These are phyloP conservation scores for Podospora sp. DNA, from an alignment of 495 filamentous ascomycete genomes.

Conservation along the genomic window DNA sequence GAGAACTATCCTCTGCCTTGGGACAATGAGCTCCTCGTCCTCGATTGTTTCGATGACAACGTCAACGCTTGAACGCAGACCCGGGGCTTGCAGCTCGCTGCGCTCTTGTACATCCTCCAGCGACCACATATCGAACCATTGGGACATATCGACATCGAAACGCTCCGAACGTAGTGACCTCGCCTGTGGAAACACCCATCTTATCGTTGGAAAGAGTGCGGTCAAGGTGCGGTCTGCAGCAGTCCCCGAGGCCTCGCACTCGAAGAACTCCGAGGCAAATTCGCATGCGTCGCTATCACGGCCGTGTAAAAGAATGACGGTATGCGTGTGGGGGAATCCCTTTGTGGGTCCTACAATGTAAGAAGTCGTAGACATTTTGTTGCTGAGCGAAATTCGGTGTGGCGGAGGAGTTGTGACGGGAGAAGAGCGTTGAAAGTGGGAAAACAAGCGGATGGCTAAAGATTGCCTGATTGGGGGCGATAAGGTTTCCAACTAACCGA, in stretches of 20 bases:
- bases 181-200: slow-evolving; percentile 23
- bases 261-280: slow-evolving; percentile 20
- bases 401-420: no score
- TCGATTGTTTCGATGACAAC: slow-evolving; percentile 1
- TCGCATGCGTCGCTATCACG: slow-evolving; percentile 14
- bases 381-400: neutral
- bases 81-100: slow-evolving; percentile 18
- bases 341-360: slow-evolving; percentile 10
- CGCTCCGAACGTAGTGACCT: slow-evolving; percentile 7
- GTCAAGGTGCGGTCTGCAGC: slow-evolving; percentile 3
- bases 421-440: no score
- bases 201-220: slow-evolving; percentile 14
- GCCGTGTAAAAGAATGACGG: slow-evolving; percentile 19
- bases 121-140: slow-evolving; percentile 25
- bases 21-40: slow-evolving; percentile 14
- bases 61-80: slow-evolving; percentile 8
- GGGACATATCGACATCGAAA: slow-evolving; percentile 14
- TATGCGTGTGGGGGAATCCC: slow-evolving; percentile 18
- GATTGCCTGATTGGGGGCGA: no score
- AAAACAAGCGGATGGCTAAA: no score
- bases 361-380: neutral
- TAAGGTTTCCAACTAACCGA: no score
- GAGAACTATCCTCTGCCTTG: slow-evolving; percentile 15
- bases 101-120: slow-evolving; percentile 13
- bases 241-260: slow-evolving; percentile 13